Conservation (phyloP, 306 rosid genomes). For the Pachyrhizus erosus region DNA sequence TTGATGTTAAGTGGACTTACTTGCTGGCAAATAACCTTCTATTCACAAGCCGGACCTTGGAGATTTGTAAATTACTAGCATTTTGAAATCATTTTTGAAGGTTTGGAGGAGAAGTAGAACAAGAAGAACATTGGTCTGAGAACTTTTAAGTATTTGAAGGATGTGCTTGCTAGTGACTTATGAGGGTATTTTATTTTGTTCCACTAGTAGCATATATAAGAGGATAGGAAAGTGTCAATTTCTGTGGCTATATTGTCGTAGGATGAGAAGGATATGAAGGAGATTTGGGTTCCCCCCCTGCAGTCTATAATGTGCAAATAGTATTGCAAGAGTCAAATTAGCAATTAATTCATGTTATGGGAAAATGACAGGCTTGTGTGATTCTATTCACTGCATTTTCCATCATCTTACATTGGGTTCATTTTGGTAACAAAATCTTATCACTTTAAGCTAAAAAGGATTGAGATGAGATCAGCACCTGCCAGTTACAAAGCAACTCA, state of each 20-base stretch:
- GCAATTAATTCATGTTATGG: constrained; percentile 8
- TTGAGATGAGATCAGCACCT: constrained; percentile 36
- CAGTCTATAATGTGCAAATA: not conserved
- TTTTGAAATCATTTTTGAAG: not conserved
- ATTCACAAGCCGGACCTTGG: constrained; percentile 10
- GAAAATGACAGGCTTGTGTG: constrained; percentile 33
- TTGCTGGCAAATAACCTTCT: not conserved
- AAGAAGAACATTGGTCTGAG: constrained; percentile 9
- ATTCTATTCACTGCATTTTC: constrained; percentile 11
- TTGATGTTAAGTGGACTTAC: constrained; percentile 32
- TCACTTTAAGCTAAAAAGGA: constrained; percentile 38
- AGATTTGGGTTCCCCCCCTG: not conserved
- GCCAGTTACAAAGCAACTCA: constrained; percentile 40
- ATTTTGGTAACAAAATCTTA: constrained; percentile 46
- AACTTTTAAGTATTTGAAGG: constrained; percentile 1
- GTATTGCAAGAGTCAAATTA: not conserved
- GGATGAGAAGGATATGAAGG: constrained; percentile 8
- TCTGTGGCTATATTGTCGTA: not conserved
- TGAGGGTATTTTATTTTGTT: not conserved
- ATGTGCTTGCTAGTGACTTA: not conserved
- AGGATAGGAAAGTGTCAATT: constrained; percentile 18
- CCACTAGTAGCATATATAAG: not conserved
- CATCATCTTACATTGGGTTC: not conserved
- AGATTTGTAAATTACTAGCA: not conserved
- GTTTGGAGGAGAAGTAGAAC: constrained; percentile 5